These are phyloP conservation scores for Russula emetica DNA, from an alignment of 768 basidiomycete genomes.

Conservation along the genomic window DNA sequence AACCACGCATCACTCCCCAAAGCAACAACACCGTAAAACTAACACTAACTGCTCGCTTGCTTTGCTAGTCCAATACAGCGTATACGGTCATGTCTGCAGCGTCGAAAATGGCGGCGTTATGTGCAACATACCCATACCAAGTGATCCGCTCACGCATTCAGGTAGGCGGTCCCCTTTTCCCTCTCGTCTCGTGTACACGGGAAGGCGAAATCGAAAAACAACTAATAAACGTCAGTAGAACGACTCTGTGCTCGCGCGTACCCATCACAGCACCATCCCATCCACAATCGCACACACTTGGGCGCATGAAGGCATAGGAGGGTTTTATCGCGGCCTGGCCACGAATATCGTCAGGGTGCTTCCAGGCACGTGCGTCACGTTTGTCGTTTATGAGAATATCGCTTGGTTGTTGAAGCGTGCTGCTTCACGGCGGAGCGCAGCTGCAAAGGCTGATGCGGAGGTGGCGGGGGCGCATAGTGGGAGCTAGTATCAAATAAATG, in stretches of 20 bases:
- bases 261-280: constrained; percentile 73
- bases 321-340: constrained; percentile 93
- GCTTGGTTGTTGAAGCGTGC: constrained; percentile 74
- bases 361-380: constrained; percentile 96
- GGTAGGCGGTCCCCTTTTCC: constrained; percentile 32
- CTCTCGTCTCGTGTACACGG: too few species aligned
- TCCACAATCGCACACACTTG: constrained; percentile 78
- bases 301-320: constrained; percentile 69
- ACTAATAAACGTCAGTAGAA: constrained; percentile 42
- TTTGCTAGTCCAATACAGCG: constrained; percentile 72
- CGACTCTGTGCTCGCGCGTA: constrained; percentile 45
- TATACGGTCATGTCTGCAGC: constrained; percentile 91
- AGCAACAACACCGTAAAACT: background rate
- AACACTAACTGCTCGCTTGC: background rate
- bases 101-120: constrained; percentile 82
- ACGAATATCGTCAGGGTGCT: constrained; percentile 93
- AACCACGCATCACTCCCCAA: background rate
- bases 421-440: constrained; percentile 44
- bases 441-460: background rate
- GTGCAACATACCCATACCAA: constrained; percentile 93
- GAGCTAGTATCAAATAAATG: background rate
- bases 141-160: constrained; percentile 93
- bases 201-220: too few species aligned
- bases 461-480: background rate
- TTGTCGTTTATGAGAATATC: constrained; percentile 94